Evolutionary conservation across 2,329 filamentous ascomycete species (phyloP), one percentile per base, ranked within the genome.

Genomic region (Fusarium sp.): DNA sequence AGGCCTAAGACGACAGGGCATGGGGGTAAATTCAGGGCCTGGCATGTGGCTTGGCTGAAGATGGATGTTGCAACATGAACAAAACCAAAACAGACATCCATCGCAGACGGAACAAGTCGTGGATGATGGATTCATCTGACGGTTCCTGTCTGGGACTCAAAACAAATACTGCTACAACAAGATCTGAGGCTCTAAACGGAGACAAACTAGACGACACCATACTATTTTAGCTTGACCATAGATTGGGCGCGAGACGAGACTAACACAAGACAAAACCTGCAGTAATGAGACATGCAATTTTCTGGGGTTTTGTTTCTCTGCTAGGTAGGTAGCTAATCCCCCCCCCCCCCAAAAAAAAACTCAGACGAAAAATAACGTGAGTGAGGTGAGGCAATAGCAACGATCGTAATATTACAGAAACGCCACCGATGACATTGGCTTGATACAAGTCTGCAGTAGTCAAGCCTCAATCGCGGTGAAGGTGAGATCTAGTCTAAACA

Each of bases 81-180:
- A 72, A 70, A 70, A 69, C 68, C 63, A 26, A 56, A 46, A 35
- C 40, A 35, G 9, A 14, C 40, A 26, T 67, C 44, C 54, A 67
- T 68, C 40, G 30, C 42, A 67, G 64, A 64, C 68, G 54, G 53
- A 67, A 66, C 52, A 48, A 65, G 64, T 66, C 54, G 64, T 65
- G 45, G 58, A 49, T 55, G 42, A 48, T 56, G 45, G 45, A 53
- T 44, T 60, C 60, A 58, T 71, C 69, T 60, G 40, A 71, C 69
- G 58, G 56, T 71, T 70, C 38, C 42, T 37, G 69, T 71, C 50
- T 71, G 65, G 60, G 50, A 69, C 61, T 56, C 69, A 69, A 72
- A 69, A 72, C 69, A 60, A 55, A 45, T 65, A 13, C 40, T 66
- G 49, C 68, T 56, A 40, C 54, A 50, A 50, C 58, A 44, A 63